A percentile compares a stretch with the other conserved stretches of the same genome.
Conservation (phyloP, 768 basidiomycete species). For the Psilocybe azurescens region DNA sequence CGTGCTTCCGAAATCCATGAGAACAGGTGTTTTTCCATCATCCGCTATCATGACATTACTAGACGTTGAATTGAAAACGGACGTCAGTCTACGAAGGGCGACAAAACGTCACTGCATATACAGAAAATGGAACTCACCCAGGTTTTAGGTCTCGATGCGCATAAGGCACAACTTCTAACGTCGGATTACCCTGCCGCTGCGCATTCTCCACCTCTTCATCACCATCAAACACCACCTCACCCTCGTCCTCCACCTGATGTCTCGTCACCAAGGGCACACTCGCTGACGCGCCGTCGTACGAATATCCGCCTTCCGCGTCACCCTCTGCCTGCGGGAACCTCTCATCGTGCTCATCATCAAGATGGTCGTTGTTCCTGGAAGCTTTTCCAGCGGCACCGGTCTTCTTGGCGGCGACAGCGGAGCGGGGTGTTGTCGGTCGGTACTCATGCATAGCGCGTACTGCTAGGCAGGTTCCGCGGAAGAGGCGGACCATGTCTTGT, state of each 20-base stretch:
- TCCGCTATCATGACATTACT: conserved; percentile 98
- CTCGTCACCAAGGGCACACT: conserved; percentile 67
- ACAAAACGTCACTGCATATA: neutral
- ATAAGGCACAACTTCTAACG: conserved; percentile 79
- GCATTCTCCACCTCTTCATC: conserved; percentile 68
- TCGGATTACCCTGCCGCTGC: conserved; percentile 45
- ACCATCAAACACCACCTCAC: conserved; percentile 77
- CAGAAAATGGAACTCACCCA: conserved; percentile 57
- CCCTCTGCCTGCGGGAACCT: conserved; percentile 79
- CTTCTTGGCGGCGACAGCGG: conserved; percentile 35
- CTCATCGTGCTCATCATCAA: conserved; percentile 65
- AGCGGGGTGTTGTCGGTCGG: conserved; percentile 53
- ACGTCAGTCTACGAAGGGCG: neutral
- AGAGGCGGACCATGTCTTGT: conserved; percentile 84
- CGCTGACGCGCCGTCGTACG: conserved; percentile 57
- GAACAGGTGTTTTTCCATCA: conserved; percentile 82
- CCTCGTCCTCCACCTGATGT: conserved; percentile 49
- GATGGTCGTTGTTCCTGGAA: conserved; percentile 25
- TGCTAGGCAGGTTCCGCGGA: conserved; percentile 94
- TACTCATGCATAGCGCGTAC: conserved; percentile 95
- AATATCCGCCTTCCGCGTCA: conserved; percentile 75
- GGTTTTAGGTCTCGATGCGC: conserved; percentile 98
- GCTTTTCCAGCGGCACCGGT: conserved; percentile 17
- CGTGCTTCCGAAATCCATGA: conserved; percentile 98
- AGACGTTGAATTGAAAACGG: neutral